phyloP scores from a whole-genome alignment of 2,329 filamentous ascomycete genomes.

The Nannizzia gypsea region DNA sequence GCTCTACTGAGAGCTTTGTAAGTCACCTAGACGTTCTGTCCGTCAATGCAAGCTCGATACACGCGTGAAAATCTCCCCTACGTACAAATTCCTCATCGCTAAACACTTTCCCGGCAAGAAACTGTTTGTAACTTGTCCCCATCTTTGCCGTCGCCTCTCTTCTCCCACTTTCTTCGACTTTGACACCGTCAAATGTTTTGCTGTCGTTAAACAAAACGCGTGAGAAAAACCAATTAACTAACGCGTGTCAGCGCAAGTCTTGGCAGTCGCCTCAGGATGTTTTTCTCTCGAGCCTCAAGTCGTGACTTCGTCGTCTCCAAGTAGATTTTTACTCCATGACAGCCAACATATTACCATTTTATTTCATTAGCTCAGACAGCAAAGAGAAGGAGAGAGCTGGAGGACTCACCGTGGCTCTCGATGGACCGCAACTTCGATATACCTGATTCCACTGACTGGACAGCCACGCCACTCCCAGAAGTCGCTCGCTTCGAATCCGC shows the following conservation, averaged over 20 bases:
- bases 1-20: slow-evolving; percentile 76
- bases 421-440: slow-evolving; percentile 31
- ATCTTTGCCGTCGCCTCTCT: slow-evolving; percentile 18
- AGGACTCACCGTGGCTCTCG: background rate
- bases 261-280: slow-evolving; percentile 18
- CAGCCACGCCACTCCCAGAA: slow-evolving; percentile 34
- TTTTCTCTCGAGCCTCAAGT: background rate
- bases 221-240: slow-evolving; percentile 26
- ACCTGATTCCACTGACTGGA: slow-evolving; percentile 36
- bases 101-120: slow-evolving; percentile 63
- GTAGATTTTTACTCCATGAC: background rate
- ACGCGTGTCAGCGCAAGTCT: slow-evolving; percentile 33
- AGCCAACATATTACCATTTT: background rate
- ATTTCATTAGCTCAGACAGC: background rate
- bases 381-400: background rate
- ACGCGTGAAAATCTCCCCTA: slow-evolving; percentile 9
- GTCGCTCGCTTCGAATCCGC: slow-evolving; percentile 57
- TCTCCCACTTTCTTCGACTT: background rate
- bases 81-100: slow-evolving; percentile 62
- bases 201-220: slow-evolving; percentile 19
- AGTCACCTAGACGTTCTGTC: slow-evolving; percentile 52
- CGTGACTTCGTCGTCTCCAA: background rate
- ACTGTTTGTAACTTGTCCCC: slow-evolving; percentile 51
- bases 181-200: background rate
- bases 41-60: background rate